Conservation (phyloP, 305 asterid genomes). For the Fraxinus floribunda region DNA sequence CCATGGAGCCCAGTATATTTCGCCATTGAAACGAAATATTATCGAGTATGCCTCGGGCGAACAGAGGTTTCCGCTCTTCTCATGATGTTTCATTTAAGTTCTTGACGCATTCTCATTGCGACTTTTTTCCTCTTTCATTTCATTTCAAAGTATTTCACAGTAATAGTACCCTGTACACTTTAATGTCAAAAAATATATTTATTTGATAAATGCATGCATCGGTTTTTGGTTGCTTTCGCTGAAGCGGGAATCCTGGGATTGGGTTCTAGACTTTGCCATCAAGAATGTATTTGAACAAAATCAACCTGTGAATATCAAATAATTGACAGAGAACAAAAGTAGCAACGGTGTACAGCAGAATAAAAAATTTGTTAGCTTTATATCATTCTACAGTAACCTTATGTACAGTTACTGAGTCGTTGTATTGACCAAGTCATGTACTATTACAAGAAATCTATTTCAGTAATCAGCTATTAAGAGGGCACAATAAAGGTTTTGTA, state of each 20-base stretch:
- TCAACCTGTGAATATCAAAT: background rate
- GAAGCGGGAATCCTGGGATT: background rate
- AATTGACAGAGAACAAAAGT: background rate
- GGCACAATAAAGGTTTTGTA: background rate
- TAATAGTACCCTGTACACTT: background rate
- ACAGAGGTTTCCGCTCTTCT: slow-evolving; percentile 61
- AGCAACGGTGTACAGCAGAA: background rate
- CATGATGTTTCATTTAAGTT: slow-evolving; percentile 29
- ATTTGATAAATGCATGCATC: background rate
- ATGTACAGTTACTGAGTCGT: background rate
- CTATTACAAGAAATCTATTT: background rate
- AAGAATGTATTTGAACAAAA: background rate
- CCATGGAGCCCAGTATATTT: slow-evolving; percentile 69
- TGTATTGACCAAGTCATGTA: background rate
- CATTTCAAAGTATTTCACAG: background rate
- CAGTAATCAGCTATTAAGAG: background rate
- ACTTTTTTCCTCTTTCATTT: background rate
- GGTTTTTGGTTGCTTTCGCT: background rate
- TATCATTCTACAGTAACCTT: background rate
- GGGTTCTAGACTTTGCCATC: background rate
- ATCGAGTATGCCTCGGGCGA: slow-evolving; percentile 89
- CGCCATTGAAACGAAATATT: slow-evolving; percentile 72
- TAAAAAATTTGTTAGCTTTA: background rate
- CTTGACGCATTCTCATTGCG: background rate
- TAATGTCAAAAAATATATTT: background rate